Base-by-base conservation (phyloP, 1,139 yeast genomes). In the Saccharomyces pastorianus region DNA sequence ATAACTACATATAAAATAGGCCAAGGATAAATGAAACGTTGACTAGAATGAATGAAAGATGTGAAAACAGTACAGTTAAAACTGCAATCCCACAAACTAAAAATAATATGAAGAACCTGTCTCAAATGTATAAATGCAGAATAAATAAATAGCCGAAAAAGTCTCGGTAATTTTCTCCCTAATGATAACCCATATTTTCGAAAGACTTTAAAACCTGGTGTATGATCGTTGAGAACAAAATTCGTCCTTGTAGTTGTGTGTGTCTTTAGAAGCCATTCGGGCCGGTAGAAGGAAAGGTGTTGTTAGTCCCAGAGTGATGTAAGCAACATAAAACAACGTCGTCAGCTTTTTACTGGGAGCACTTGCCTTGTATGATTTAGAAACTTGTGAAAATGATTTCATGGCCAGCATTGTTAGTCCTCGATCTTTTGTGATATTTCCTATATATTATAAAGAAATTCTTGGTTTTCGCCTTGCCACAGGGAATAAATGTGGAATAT, bases 231-330 rank as follows among this genome's bases (percentile, higher is more conserved):
- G 44, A 20, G 44, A 38, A 20, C 44, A 38, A 38, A 38, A 38
- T 8, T 4, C 57, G 41, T 51, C 51, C 44, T 56, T 52, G 49
- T 63, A 60, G 51, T 58, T 4, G 13, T 61, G 48, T 49, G 42
- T 28, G 49, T 51, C 25, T 52, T 50, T 26, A 55, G 51, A 14
- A 48, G 55, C 27, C 56, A 54, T 46, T 56, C 55, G 34, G 49
- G 67, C 68, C 7, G 71, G 68, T 25, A 65, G 47, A 6, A 59
- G 53, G 52, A 68, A 68, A 5, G 71, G 71, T 32, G 64, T 38
- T 26, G 66, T 60, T 41, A 68, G 54, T 29, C 67, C 65, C 41
- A 67, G 48, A 23, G 65, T 56, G 28, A 68, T 51, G 55, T 67
- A 67, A 20, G 53, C 52, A 48, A 60, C 49, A 46, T 60, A 38